Base-by-base conservation (phyloP, 306 rosid species). In the Trifolium pratense region DNA sequence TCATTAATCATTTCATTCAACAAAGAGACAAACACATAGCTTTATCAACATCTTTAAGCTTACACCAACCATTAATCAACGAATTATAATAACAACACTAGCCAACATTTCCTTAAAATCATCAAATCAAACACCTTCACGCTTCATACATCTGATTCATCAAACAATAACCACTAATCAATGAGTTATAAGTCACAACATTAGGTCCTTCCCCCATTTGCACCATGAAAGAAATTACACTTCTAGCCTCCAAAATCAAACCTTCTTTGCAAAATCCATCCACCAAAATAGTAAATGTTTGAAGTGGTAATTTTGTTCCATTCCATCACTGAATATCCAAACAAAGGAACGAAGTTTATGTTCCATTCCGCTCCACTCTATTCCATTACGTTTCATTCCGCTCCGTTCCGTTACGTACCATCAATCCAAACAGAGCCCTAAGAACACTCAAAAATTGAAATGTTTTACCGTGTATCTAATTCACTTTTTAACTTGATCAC, bases 261-360 rank as follows among this genome's bases (percentile, higher is more conserved):
- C 81, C 80, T 15, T 78, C 79, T 14, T 75, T 84, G 57, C 85
- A 75, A 60, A 74, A 80, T 10, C 67, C 79, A 66, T 80, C 79
- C 20, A 80, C 79, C 66, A 80, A 74, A 68, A 71, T 84, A 0
- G 55, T 49, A 73, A 64, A 84, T 8, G 79, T 77, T 12, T 48
- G 66, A 53, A 74, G n/a, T n/a, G n/a, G n/a, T n/a, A n/a, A n/a
- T n/a, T n/a, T n/a, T n/a, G n/a, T n/a, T n/a, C n/a, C n/a, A n/a
- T n/a, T n/a, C n/a, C n/a, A n/a, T n/a, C n/a, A n/a, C n/a, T n/a
- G n/a, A n/a, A n/a, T n/a, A n/a, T n/a, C n/a, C n/a, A n/a, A n/a
- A n/a, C n/a, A n/a, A n/a, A n/a, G n/a, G n/a, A n/a, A n/a, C n/a
- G n/a, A n/a, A n/a, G n/a, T n/a, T n/a, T n/a, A n/a, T n/a, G n/a